Evolutionary conservation across 805 yeast species (phyloP).

Genomic region (Barnettozyma populi): DNA sequence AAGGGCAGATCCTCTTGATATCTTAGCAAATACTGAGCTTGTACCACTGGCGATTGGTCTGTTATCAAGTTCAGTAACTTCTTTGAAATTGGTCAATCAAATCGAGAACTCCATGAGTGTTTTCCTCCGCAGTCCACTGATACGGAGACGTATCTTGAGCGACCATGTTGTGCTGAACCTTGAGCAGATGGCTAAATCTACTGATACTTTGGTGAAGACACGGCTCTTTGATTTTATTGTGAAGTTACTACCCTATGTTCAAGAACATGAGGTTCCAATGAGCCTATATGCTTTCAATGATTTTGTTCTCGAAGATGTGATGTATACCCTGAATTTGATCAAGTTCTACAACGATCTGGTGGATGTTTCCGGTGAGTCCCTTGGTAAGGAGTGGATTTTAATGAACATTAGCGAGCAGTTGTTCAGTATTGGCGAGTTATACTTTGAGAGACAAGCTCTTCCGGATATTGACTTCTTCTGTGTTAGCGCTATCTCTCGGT

Average conservation of each 20-base stretch:
- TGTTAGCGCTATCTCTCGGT: constrained; percentile 10
- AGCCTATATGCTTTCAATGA: constrained; percentile 11
- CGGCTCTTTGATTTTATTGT: constrained; percentile 15
- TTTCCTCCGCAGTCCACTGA: constrained; percentile 15
- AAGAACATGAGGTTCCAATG: constrained; percentile 14
- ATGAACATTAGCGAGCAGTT: constrained; percentile 9
- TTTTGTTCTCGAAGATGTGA: constrained; percentile 9
- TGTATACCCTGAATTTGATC: constrained; percentile 14
- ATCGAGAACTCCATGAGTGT: constrained; percentile 15
- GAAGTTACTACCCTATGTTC: constrained; percentile 11
- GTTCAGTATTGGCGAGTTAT: constrained; percentile 11
- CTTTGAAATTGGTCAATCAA: constrained; percentile 16
- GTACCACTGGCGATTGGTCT: constrained; percentile 12
- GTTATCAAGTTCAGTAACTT: constrained; percentile 2
- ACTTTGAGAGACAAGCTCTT: constrained; percentile 8
- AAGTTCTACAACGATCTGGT: constrained; percentile 17
- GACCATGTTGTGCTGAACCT: constrained; percentile 8
- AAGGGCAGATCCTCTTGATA: constrained; percentile 21
- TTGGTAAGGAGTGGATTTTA: constrained; percentile 18
- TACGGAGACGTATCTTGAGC: constrained; percentile 18
- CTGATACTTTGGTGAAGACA: constrained; percentile 3
- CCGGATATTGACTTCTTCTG: constrained; percentile 16
- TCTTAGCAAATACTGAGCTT: constrained; percentile 21
- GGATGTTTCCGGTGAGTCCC: constrained; percentile 9
- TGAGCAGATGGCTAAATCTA: constrained; percentile 6